A percentile compares a stretch with the other conserved stretches of the same genome.
Evolutionary conservation across 495 filamentous ascomycete genomes (phyloP).

Genomic region (Chaetomidium leptoderma): DNA sequence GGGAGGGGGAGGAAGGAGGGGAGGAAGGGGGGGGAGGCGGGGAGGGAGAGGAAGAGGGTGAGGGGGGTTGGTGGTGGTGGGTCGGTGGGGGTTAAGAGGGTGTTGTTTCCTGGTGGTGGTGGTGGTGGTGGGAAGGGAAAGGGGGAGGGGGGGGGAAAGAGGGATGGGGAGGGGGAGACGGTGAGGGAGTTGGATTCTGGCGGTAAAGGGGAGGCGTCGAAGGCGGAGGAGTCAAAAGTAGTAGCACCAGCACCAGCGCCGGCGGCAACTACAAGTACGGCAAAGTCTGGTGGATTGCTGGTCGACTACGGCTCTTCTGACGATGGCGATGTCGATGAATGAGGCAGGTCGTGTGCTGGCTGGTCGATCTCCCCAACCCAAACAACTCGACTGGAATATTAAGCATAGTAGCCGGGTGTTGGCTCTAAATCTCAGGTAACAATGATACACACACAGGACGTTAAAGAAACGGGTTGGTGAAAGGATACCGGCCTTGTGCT

Average conservation of each 20-base stretch:
- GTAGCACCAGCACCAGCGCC: not conserved
- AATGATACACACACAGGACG: no score
- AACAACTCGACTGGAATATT: no score
- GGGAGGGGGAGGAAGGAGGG: conserved; percentile 21
- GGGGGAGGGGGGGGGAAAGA: conserved; percentile 16
- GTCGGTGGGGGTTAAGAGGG: conserved; percentile 1
- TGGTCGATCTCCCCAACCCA: no score
- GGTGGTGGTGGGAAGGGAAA: conserved; percentile 20
- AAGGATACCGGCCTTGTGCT: not conserved
- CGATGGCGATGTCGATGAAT: conserved; percentile 31
- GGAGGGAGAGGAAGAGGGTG: conserved; percentile 18
- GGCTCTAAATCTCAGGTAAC: not conserved
- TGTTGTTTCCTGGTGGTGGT: conserved; percentile 20
- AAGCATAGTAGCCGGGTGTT: no score
- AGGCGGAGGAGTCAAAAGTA: not conserved
- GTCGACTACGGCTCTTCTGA: conserved; percentile 33
- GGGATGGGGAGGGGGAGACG: not conserved
- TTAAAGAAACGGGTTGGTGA: no score
- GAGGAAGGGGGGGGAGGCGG: conserved; percentile 17
- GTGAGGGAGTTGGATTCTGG: not conserved
- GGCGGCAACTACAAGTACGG: not conserved
- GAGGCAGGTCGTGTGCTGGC: no score
- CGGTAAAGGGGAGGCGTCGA: not conserved
- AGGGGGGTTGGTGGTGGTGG: conserved; percentile 19
- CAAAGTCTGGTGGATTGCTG: conserved; percentile 25